Percentiles rank a stretch among this genome's conserved stretches.
These are phyloP conservation scores for Oxytropis ochrocephala DNA, from an alignment of 306 rosid species.

Conservation along the genomic window DNA sequence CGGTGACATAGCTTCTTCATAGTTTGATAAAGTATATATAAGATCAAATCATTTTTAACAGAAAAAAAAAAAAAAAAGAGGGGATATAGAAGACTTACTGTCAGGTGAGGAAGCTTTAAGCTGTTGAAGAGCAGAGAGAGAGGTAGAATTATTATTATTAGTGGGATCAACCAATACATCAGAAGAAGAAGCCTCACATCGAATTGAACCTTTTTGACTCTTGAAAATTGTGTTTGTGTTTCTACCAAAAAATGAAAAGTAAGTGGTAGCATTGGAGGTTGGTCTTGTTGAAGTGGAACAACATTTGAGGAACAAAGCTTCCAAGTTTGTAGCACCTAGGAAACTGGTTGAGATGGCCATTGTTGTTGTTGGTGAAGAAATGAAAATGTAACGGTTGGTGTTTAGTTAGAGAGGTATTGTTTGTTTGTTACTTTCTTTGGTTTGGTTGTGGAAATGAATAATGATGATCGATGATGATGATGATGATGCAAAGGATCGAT, in stretches of 20 bases:
- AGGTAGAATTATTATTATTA: conserved; percentile 16
- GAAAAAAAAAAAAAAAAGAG: too few relatives aligned
- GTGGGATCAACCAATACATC: conserved; percentile 29
- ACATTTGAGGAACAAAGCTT: conserved; percentile 40
- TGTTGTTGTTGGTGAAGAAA: neutral
- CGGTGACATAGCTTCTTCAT: too few relatives aligned
- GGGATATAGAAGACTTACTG: conserved; percentile 25
- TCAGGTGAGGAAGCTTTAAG: conserved; percentile 88
- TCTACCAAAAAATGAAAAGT: conserved; percentile 23
- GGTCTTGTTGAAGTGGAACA: conserved; percentile 31
- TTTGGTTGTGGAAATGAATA: neutral
- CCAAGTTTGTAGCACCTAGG: conserved; percentile 42
- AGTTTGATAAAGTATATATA: too few relatives aligned
- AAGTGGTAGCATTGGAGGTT: conserved; percentile 28
- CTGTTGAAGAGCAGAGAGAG: conserved; percentile 73
- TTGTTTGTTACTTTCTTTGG: neutral
- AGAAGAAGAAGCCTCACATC: conserved; percentile 56
- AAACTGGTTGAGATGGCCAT: conserved; percentile 62
- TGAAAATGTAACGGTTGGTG: neutral
- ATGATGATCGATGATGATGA: neutral
- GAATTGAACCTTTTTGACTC: conserved; percentile 36
- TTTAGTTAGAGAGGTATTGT: neutral
- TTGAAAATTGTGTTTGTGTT: conserved; percentile 24
- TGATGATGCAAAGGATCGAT: neutral
- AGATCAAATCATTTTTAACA: too few relatives aligned